Base-by-base conservation (phyloP, 345 rosid species). In the Psidium guajava region DNA sequence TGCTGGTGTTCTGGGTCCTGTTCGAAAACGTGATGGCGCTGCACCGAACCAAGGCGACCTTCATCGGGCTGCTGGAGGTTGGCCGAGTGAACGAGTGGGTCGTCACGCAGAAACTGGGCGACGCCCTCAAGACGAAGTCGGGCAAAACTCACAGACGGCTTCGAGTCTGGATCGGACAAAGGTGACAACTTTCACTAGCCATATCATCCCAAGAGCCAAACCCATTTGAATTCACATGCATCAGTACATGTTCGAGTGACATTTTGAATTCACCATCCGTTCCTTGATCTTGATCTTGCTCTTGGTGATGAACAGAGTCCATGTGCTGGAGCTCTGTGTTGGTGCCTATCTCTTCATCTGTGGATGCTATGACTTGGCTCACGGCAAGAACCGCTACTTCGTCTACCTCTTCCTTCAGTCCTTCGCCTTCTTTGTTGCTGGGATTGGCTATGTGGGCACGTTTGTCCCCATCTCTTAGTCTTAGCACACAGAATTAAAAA, bases 21-120 rank as follows among this genome's bases (percentile, higher is more conserved):
- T 96, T 96, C 42, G 98, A 96, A 91, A 96, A 95, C 59, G 99
- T 95, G n/a, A 94, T 96, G 98, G 94, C 98, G 0, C 88, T 96
- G 87, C 99, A 96, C 85, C 87, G 99, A 52, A 95, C 94, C 8
- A 96, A 93, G 92, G 99, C 96, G 18, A 93, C 98, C 25, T 91
- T 97, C 47, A 93, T 95, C 40, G 99, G 99, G 32, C 88, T 97
- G 89, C 83, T 97, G 20, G 98, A 97, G 88, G 92, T 93, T 5
- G 94, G 99, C 24, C 90, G 97, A 88, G 98, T 91, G 20, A 95
- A 97, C 50, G 99, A 97, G 90, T 97, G 99, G 99, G 91, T 95
- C 77, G 99, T 97, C 40, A 97, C 99, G 3, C 95, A 95, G 89
- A 97, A 97, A 54, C 84, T 95, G 69, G 99, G 99, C 3, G 98